Percentiles rank a stretch among this genome's conserved stretches.
Conservation (phyloP, 495 filamentous ascomycete species). For the Penicillium goetzii region DNA sequence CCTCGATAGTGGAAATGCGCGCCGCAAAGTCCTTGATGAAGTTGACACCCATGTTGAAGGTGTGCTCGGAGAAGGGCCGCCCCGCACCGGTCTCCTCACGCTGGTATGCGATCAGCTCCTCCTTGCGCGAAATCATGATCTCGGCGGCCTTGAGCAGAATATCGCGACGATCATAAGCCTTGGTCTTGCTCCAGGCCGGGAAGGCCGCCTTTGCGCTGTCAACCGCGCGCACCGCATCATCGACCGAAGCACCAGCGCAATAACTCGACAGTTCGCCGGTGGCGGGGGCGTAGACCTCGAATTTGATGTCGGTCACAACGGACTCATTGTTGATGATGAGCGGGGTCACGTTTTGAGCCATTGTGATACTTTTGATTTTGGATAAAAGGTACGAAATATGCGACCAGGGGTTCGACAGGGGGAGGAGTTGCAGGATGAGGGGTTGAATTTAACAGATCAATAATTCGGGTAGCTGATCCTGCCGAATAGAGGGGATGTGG, state of each 20-base stretch:
- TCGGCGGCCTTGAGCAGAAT: conserved; percentile 74
- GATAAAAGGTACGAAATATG: background rate
- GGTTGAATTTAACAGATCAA: conserved; percentile 16
- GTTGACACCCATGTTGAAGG: conserved; percentile 60
- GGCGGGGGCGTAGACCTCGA: conserved; percentile 67
- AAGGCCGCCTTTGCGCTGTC: conserved; percentile 68
- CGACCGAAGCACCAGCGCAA: conserved; percentile 62
- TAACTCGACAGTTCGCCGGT: conserved; percentile 64
- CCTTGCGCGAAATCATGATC: conserved; percentile 62
- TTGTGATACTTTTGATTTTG: conserved; percentile 1
- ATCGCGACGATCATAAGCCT: conserved; percentile 64
- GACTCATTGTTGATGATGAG: conserved; percentile 77
- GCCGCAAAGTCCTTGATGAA: conserved; percentile 73
- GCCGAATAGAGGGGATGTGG: conserved; percentile 22
- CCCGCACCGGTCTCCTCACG: conserved; percentile 69
- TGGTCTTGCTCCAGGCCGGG: conserved; percentile 67
- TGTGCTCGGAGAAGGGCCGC: conserved; percentile 60
- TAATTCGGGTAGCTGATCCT: conserved; percentile 16
- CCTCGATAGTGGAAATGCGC: conserved; percentile 61
- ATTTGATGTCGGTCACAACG: conserved; percentile 60
- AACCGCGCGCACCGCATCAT: conserved; percentile 65
- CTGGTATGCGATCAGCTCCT: conserved; percentile 67
- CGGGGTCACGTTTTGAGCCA: conserved; percentile 51
- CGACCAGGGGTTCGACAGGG: background rate
- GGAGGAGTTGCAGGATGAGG: conserved; percentile 19